Evolutionary conservation across 257 asterid genomes (phyloP).

Genomic region (Perilla frutescens): DNA sequence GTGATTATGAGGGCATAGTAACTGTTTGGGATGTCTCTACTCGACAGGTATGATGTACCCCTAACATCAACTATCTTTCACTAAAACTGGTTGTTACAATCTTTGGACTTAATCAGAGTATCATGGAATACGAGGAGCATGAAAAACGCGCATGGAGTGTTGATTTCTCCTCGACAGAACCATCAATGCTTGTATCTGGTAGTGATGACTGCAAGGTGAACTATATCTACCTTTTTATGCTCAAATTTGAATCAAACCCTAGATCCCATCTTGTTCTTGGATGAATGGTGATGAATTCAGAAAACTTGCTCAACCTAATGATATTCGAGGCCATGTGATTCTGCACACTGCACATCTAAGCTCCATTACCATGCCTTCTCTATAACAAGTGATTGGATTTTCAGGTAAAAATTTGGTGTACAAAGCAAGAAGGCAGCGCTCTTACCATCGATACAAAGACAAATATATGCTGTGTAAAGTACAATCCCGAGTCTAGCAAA

Average conservation of each 20-base stretch:
- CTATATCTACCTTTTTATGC: conserved; percentile 4
- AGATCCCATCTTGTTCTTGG: neutral
- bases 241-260: neutral
- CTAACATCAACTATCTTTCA: conserved; percentile 13
- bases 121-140: conserved; percentile 87
- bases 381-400: conserved; percentile 26
- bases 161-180: conserved; percentile 74
- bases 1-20: conserved; percentile 85
- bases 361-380: conserved; percentile 9
- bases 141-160: conserved; percentile 91
- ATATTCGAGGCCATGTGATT: neutral
- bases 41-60: conserved; percentile 57
- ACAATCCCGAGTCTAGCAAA: conserved; percentile 77
- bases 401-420: conserved; percentile 85
- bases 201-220: conserved; percentile 89
- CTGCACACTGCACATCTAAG: neutral
- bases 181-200: conserved; percentile 87
- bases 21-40: conserved; percentile 84
- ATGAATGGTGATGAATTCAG: neutral
- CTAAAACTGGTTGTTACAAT: neutral
- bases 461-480: conserved; percentile 81
- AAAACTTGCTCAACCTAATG: no score
- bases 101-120: conserved; percentile 52
- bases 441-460: conserved; percentile 81
- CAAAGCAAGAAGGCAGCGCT: conserved; percentile 77